phyloP scores from a whole-genome alignment of 73 alveolate genomes.

The Tetrahymena elliotti region DNA sequence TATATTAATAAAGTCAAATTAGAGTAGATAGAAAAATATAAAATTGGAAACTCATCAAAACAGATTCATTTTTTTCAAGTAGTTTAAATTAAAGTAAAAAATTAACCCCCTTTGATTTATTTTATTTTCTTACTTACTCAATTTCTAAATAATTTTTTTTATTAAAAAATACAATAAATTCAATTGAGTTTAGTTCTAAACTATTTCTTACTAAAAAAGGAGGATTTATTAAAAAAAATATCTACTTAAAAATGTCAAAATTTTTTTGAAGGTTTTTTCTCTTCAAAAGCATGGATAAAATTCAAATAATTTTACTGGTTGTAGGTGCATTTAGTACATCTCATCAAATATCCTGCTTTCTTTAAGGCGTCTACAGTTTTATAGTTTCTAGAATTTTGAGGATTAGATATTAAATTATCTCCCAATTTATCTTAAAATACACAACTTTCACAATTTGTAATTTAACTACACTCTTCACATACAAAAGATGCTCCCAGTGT shows the following conservation, averaged over 20 bases:
- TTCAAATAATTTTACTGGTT: neutral
- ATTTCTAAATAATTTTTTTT: too few species aligned
- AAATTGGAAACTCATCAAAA: neutral
- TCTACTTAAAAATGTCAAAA: too few species aligned
- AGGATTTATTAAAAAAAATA: too few species aligned
- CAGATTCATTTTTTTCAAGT: neutral
- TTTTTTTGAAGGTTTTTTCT: neutral
- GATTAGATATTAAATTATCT: neutral
- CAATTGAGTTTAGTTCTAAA: too few species aligned
- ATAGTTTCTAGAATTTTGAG: neutral
- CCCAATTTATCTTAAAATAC: too few species aligned
- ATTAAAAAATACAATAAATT: too few species aligned
- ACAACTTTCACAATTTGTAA: neutral
- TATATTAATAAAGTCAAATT: neutral
- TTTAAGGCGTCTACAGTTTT: neutral
- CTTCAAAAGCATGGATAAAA: too few species aligned
- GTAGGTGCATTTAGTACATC: neutral
- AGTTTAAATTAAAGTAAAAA: too few species aligned
- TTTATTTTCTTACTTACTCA: too few species aligned
- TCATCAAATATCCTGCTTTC: neutral
- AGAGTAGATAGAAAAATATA: neutral
- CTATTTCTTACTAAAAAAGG: too few species aligned
- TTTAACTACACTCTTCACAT: neutral
- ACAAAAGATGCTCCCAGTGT: neutral
- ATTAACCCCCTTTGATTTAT: too few species aligned